These are phyloP conservation scores for Penicillium daleae DNA, from an alignment of 495 filamentous ascomycete species.

Conservation along the genomic window DNA sequence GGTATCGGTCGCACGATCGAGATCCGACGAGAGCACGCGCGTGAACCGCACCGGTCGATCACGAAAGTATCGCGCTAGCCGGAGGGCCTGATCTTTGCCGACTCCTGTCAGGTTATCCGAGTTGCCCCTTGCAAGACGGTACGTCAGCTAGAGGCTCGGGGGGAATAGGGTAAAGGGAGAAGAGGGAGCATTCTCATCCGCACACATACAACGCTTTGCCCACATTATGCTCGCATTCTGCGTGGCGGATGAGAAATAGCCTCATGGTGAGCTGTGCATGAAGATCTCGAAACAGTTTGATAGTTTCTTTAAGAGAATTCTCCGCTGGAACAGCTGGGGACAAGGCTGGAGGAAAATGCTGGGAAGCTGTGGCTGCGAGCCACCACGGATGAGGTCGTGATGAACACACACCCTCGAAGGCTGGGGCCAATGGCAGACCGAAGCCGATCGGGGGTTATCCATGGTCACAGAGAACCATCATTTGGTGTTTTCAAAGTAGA, in stretches of 20 bases:
- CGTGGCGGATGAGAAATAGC: slow-evolving; percentile 78
- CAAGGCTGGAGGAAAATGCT: slow-evolving; percentile 3
- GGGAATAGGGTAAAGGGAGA: not conserved
- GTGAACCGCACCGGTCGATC: slow-evolving; percentile 49
- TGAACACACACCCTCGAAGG: slow-evolving; percentile 11
- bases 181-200: slow-evolving; percentile 9
- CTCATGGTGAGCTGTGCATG: slow-evolving; percentile 52
- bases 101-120: slow-evolving; percentile 71
- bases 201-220: slow-evolving; percentile 68
- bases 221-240: slow-evolving; percentile 86
- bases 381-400: slow-evolving; percentile 10
- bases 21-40: slow-evolving; percentile 75
- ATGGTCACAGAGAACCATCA: slow-evolving; percentile 6
- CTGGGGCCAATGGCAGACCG: slow-evolving; percentile 10
- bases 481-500: not conserved
- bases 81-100: slow-evolving; percentile 71
- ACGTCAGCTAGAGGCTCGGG: not conserved
- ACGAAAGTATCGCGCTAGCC: slow-evolving; percentile 49
- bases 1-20: slow-evolving; percentile 71
- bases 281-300: not conserved
- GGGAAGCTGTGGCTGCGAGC: slow-evolving; percentile 2
- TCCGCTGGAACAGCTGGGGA: slow-evolving; percentile 5
- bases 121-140: slow-evolving; percentile 69
- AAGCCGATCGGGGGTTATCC: slow-evolving; percentile 2
- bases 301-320: not conserved